Conservation (phyloP, 169 alveolate genomes). For the Cryptosporidium baileyi region DNA sequence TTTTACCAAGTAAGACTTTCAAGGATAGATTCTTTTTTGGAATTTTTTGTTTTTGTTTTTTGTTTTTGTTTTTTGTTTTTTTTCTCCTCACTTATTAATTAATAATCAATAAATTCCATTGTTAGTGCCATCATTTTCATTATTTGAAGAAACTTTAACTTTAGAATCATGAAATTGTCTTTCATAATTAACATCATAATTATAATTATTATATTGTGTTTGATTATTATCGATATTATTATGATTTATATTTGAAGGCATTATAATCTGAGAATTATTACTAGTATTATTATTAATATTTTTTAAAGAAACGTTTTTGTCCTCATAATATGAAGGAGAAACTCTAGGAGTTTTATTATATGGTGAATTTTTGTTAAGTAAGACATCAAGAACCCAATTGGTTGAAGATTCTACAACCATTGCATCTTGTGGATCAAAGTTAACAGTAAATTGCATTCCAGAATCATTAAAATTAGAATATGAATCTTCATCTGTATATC, state of each 20-base stretch:
- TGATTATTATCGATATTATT: neutral
- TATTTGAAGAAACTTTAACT: neutral
- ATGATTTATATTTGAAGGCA: neutral
- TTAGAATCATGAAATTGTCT: neutral
- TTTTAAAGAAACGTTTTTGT: neutral
- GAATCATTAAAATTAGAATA: conserved; percentile 30
- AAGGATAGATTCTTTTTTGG: no score
- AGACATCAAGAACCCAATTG: conserved; percentile 54
- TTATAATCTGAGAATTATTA: no score
- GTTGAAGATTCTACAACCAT: conserved; percentile 60
- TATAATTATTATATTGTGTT: neutral
- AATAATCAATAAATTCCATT: no score
- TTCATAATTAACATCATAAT: neutral
- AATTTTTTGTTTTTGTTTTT: no score
- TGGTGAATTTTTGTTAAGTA: conserved; percentile 2
- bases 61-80: no score
- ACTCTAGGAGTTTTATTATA: neutral
- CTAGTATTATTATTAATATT: neutral
- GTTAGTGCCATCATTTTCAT: no score
- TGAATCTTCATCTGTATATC: conserved; percentile 49
- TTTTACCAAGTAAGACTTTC: no score
- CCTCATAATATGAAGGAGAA: no score
- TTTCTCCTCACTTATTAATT: no score
- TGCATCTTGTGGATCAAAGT: conserved; percentile 68
- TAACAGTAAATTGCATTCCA: conserved; percentile 18